phyloP scores from a whole-genome alignment of 2,329 filamentous ascomycete genomes.

The Epicoccum nigrum region DNA sequence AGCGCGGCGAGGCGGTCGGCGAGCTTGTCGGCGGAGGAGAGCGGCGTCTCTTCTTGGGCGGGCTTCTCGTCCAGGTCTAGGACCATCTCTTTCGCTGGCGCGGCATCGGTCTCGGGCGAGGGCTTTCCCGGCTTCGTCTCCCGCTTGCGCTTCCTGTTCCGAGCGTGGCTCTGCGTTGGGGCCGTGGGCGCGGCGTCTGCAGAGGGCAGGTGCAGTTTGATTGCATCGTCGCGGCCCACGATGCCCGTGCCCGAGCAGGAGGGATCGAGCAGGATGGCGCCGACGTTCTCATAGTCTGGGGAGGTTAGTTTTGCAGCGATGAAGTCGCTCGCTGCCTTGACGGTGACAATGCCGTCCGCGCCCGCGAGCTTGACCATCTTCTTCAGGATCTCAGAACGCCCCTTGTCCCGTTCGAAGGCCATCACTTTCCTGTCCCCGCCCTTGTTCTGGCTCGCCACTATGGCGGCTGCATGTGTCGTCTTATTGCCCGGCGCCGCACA shows the following conservation, averaged over 20 bases:
- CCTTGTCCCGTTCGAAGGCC: slow-evolving; percentile 78
- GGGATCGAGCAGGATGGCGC: slow-evolving; percentile 83
- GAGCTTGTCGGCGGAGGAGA: slow-evolving; percentile 36
- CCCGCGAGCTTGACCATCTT: slow-evolving; percentile 86
- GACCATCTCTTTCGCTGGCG: slow-evolving; percentile 10
- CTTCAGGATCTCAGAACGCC: slow-evolving; percentile 74
- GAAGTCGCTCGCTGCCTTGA: slow-evolving; percentile 82
- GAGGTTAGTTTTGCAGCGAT: slow-evolving; percentile 72
- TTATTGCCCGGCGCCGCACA: slow-evolving; percentile 97
- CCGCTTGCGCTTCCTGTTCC: slow-evolving; percentile 44
- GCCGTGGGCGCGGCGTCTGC: background rate
- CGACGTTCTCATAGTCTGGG: slow-evolving; percentile 70
- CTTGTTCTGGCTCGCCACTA: slow-evolving; percentile 59
- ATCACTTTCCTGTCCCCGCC: slow-evolving; percentile 60
- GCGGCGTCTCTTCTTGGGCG: slow-evolving; percentile 47
- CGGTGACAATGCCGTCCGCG: slow-evolving; percentile 67
- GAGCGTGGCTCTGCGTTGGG: slow-evolving; percentile 15
- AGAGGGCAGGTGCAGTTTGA: slow-evolving; percentile 62
- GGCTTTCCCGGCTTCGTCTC: slow-evolving; percentile 8
- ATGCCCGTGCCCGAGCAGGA: slow-evolving; percentile 97
- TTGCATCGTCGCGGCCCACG: slow-evolving; percentile 82
- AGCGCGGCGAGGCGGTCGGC: slow-evolving; percentile 71
- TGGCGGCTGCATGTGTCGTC: slow-evolving; percentile 87
- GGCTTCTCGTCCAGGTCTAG: slow-evolving; percentile 36
- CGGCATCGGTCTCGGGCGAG: background rate